Conservation (phyloP, 2,329 filamentous ascomycete genomes). For the Aureobasidium musti region DNA sequence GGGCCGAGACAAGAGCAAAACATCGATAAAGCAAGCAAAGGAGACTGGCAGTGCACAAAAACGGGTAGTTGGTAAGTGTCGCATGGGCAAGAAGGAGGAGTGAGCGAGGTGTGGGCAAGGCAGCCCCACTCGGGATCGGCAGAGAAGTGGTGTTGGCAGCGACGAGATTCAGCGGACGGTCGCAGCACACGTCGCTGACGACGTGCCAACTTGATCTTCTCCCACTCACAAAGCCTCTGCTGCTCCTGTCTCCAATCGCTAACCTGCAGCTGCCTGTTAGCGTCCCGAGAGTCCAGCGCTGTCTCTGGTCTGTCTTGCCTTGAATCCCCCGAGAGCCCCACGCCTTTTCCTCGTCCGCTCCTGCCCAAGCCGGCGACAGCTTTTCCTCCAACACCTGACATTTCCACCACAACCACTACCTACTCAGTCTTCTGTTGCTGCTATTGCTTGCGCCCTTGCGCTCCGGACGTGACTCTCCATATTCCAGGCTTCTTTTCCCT, state of each 20-base stretch:
- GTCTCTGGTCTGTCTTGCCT: conserved; percentile 26
- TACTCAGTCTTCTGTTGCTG: neutral
- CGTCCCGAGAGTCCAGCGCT: conserved; percentile 6
- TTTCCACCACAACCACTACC: neutral
- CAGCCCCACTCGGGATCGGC: conserved; percentile 27
- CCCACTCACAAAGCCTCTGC: conserved; percentile 5
- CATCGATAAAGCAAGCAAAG: neutral
- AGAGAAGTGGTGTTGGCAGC: conserved; percentile 7
- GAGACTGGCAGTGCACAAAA: neutral
- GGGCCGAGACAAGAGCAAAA: conserved; percentile 1
- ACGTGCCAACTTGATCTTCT: conserved; percentile 13
- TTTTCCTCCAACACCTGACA: conserved; percentile 1
- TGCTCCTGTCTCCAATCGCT: conserved; percentile 30
- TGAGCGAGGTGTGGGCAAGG: neutral
- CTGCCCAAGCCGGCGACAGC: conserved; percentile 8
- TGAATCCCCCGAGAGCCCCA: conserved; percentile 19
- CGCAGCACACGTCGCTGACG: conserved; percentile 1
- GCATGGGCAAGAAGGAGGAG: conserved; percentile 6
- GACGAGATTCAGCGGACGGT: neutral
- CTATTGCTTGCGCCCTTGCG: conserved; percentile 14
- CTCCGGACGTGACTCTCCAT: neutral
- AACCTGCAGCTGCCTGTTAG: conserved; percentile 21
- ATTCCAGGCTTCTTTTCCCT: conserved; percentile 16
- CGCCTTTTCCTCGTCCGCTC: conserved; percentile 24
- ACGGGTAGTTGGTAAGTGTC: conserved; percentile 17